Percentiles rank a stretch among this genome's conserved stretches.
Evolutionary conservation across 768 basidiomycete genomes (phyloP).

Genomic region (Nidula microcarpa): DNA sequence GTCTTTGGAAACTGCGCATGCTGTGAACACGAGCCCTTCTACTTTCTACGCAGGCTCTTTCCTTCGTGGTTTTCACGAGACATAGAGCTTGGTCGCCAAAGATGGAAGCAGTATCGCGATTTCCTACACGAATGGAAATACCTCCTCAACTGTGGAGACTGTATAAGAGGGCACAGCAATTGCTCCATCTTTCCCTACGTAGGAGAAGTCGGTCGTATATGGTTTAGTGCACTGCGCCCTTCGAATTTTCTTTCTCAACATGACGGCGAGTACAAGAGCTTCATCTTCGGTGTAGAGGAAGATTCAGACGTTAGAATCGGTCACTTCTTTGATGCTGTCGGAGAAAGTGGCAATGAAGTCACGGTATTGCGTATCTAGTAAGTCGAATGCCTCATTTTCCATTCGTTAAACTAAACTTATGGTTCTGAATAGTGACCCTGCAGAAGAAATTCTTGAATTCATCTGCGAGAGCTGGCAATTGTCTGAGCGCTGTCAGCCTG

Average conservation of each 20-base stretch:
- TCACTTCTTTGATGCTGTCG: conserved; percentile 1
- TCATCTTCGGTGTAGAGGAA: neutral
- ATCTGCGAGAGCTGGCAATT: neutral
- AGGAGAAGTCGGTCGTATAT: conserved; percentile 22
- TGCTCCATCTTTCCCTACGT: conserved; percentile 6
- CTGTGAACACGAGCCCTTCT: neutral
- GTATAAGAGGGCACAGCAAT: neutral
- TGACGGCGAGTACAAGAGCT: neutral
- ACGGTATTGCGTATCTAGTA: neutral
- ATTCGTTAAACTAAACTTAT: too few species aligned
- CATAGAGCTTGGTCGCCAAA: neutral
- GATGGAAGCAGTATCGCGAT: conserved; percentile 15
- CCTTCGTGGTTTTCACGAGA: conserved; percentile 19
- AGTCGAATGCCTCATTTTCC: neutral
- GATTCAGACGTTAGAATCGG: neutral
- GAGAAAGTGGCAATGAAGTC: neutral
- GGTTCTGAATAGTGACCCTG: neutral
- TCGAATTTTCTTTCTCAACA: conserved; percentile 15
- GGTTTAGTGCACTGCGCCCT: conserved; percentile 20
- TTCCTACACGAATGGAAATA: conserved; percentile 21
- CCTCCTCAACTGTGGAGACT: conserved; percentile 13
- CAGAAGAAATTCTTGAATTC: neutral
- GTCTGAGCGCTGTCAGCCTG: neutral
- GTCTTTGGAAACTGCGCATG: conserved; percentile 7
- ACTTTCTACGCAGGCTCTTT: conserved; percentile 11